Evolutionary conservation across 106 monocot species (phyloP).

Genomic region (Narthecium ossifragum): DNA sequence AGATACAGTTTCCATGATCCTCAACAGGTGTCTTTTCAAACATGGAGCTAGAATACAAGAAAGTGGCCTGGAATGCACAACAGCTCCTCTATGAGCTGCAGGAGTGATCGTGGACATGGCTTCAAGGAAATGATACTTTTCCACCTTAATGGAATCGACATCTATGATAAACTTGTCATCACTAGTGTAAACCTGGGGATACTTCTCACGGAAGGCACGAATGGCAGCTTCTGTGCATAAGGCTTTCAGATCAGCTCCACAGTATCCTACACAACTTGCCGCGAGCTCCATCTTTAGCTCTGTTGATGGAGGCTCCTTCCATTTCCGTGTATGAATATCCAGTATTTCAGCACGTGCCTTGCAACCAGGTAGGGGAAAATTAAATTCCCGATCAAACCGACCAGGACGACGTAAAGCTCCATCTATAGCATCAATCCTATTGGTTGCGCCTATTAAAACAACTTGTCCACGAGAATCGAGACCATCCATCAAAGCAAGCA

Average conservation of each 20-base stretch:
- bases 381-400: conserved; percentile 95
- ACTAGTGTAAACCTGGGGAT: conserved; percentile 97
- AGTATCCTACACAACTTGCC: conserved; percentile 97
- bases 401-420: conserved; percentile 94
- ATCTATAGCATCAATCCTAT: conserved; percentile 98
- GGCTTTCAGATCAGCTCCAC: conserved; percentile 97
- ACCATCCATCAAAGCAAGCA: conserved; percentile 99
- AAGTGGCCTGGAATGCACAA: conserved; percentile 88
- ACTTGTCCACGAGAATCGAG: conserved; percentile 98
- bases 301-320: conserved; percentile 87
- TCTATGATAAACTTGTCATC: conserved; percentile 99
- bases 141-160: conserved; percentile 84
- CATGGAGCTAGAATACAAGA: conserved; percentile 77
- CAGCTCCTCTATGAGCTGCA: conserved; percentile 88
- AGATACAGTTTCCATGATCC: conserved; percentile 61
- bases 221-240: conserved; percentile 99
- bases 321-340: conserved; percentile 94
- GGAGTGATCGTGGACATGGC: conserved; percentile 99
- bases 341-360: conserved; percentile 94
- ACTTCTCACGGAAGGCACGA: conserved; percentile 95
- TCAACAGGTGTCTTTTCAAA: conserved; percentile 59
- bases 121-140: conserved; percentile 91
- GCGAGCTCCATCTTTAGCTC: conserved; percentile 90
- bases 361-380: conserved; percentile 85
- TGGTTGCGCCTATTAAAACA: conserved; percentile 95